Evolutionary conservation across 768 basidiomycete genomes (phyloP).

Genomic region (Collybiopsis confluens): DNA sequence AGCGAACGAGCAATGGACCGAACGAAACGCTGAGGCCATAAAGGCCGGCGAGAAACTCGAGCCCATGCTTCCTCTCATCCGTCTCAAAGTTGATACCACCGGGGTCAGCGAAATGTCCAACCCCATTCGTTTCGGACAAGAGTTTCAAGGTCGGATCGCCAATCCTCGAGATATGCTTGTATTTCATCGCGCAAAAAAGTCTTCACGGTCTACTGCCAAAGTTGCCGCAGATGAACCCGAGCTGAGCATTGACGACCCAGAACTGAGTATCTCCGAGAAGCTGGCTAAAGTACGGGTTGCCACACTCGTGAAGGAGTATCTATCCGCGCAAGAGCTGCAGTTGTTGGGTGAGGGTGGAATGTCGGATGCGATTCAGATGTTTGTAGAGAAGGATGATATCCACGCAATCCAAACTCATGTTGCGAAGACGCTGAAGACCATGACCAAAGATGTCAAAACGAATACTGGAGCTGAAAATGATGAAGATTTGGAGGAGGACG

Average conservation of each 20-base stretch:
- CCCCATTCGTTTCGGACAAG: slow-evolving; percentile 94
- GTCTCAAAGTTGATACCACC: slow-evolving; percentile 89
- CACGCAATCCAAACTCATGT: slow-evolving; percentile 88
- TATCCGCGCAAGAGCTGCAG: slow-evolving; percentile 90
- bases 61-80: slow-evolving; percentile 80
- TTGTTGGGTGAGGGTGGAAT: slow-evolving; percentile 85
- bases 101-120: slow-evolving; percentile 90
- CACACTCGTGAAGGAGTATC: slow-evolving; percentile 87
- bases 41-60: slow-evolving; percentile 57
- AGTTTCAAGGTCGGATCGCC: slow-evolving; percentile 86
- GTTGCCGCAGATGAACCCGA: slow-evolving; percentile 75
- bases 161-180: slow-evolving; percentile 93
- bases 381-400: slow-evolving; percentile 96
- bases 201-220: slow-evolving; percentile 38
- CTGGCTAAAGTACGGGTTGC: slow-evolving; percentile 79
- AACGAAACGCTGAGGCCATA: slow-evolving; percentile 58
- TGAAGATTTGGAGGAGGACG: slow-evolving; percentile 53
- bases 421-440: slow-evolving; percentile 44
- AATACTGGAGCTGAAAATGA: slow-evolving; percentile 36
- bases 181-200: slow-evolving; percentile 80
- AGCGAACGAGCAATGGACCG: slow-evolving; percentile 77
- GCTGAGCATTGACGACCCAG: slow-evolving; percentile 75
- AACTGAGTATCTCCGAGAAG: slow-evolving; percentile 64
- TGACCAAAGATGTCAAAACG: slow-evolving; percentile 68
- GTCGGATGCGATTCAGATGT: slow-evolving; percentile 91